These are phyloP conservation scores for Sclerotinia borealis DNA, from an alignment of 2,329 filamentous ascomycete genomes.

Conservation along the genomic window DNA sequence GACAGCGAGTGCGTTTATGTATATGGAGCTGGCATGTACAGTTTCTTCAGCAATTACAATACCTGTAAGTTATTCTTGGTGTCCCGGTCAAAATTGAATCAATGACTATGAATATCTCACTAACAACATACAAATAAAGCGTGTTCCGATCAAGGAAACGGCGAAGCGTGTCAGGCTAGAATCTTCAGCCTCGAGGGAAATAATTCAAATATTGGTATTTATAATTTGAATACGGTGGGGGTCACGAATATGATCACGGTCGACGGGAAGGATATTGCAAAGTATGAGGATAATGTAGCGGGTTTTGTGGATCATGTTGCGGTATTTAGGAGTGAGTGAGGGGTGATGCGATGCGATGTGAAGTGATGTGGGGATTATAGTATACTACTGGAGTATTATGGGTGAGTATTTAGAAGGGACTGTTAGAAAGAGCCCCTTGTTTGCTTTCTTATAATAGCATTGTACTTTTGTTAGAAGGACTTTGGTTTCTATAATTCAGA, in stretches of 20 bases:
- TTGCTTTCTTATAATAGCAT: too few relatives aligned
- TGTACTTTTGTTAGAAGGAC: too few relatives aligned
- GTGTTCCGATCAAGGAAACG: slow-evolving; percentile 1
- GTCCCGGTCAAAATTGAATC: too few relatives aligned
- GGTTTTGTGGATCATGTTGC: slow-evolving; percentile 5
- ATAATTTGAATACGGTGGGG: slow-evolving; percentile 23
- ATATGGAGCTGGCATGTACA: slow-evolving; percentile 12
- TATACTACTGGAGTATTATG: not conserved
- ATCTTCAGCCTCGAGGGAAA: slow-evolving; percentile 21
- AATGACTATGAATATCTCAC: not conserved
- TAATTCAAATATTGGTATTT: slow-evolving; percentile 18
- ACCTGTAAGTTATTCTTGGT: not conserved
- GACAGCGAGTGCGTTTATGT: not conserved
- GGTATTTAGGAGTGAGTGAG: not conserved
- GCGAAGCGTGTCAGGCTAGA: slow-evolving; percentile 18
- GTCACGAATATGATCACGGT: slow-evolving; percentile 20
- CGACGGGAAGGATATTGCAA: slow-evolving; percentile 15
- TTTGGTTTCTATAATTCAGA: too few relatives aligned
- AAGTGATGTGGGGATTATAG: not conserved
- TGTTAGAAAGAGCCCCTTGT: too few relatives aligned
- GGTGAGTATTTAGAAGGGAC: too few relatives aligned
- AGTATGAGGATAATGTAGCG: slow-evolving; percentile 18
- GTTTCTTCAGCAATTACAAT: slow-evolving; percentile 12
- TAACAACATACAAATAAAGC: not conserved
- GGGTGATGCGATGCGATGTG: too few relatives aligned